phyloP scores from a whole-genome alignment of 495 filamentous ascomycete species.

The Chaetomium fimeti region DNA sequence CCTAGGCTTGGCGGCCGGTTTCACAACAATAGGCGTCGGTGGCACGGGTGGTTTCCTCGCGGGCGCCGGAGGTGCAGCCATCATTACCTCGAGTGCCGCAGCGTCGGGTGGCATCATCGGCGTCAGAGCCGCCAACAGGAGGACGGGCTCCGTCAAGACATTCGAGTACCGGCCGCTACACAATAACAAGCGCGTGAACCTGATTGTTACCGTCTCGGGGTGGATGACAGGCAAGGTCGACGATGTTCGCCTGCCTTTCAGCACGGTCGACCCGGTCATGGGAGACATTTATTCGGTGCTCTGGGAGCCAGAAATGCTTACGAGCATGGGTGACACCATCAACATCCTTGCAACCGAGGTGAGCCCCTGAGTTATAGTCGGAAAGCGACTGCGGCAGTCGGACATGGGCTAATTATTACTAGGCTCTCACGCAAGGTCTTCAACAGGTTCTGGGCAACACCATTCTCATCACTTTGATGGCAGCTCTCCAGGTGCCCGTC shows the following conservation, averaged over 20 bases:
- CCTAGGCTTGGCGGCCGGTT: constrained; percentile 88
- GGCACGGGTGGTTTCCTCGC: constrained; percentile 88
- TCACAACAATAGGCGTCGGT: constrained; percentile 89
- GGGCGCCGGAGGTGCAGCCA: constrained; percentile 84
- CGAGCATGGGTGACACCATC: constrained; percentile 95
- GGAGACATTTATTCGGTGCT: constrained; percentile 95
- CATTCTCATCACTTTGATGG: constrained; percentile 84
- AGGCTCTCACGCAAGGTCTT: constrained; percentile 92
- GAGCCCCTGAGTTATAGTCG: constrained; percentile 30
- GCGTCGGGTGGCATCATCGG: constrained; percentile 83
- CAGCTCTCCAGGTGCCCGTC: constrained; percentile 87
- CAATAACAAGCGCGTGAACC: constrained; percentile 95
- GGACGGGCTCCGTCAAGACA: constrained; percentile 87
- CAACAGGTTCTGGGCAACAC: constrained; percentile 95
- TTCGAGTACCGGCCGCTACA: constrained; percentile 96
- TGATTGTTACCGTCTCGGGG: constrained; percentile 92
- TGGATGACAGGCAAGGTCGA: constrained; percentile 99
- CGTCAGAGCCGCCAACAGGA: constrained; percentile 74
- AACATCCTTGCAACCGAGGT: constrained; percentile 98
- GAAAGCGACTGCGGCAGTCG: constrained; percentile 14
- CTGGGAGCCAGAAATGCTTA: constrained; percentile 98
- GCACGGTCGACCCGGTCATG: constrained; percentile 96
- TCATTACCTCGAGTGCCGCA: constrained; percentile 90
- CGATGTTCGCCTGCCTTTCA: constrained; percentile 91
- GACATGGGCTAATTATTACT: constrained; percentile 18